Conservation (phyloP, 2,329 filamentous ascomycete species). For the Pyrenochaeta sp. region DNA sequence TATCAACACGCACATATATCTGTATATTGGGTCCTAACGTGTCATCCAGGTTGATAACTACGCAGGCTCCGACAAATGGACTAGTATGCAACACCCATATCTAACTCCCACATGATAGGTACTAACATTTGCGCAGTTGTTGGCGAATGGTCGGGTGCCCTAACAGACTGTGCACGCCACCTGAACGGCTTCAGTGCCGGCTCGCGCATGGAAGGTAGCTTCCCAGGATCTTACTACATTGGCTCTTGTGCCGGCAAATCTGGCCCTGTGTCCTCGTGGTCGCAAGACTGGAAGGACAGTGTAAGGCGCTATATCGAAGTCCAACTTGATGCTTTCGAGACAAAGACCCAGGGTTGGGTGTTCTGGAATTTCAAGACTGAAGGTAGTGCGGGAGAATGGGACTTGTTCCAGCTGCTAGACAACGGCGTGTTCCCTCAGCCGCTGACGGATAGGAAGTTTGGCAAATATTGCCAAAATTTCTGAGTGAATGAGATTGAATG, state of each 20-base stretch:
- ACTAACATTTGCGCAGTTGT: conserved; percentile 52
- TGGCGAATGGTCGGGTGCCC: conserved; percentile 73
- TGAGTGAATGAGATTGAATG: neutral
- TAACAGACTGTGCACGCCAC: conserved; percentile 66
- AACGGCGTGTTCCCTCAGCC: conserved; percentile 60
- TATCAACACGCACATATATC: neutral
- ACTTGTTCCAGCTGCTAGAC: conserved; percentile 59
- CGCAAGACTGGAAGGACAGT: conserved; percentile 54
- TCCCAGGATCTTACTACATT: conserved; percentile 56
- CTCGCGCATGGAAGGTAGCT: conserved; percentile 67
- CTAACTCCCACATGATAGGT: neutral
- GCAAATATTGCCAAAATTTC: conserved; percentile 35
- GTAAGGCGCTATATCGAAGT: conserved; percentile 62
- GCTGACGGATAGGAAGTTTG: conserved; percentile 36
- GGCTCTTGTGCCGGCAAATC: conserved; percentile 64
- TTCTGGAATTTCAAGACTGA: conserved; percentile 70
- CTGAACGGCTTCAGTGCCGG: conserved; percentile 60
- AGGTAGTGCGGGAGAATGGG: conserved; percentile 60
- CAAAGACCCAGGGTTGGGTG: conserved; percentile 61
- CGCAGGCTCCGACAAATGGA: conserved; percentile 67
- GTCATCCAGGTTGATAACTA: conserved; percentile 48
- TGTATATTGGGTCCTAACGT: neutral
- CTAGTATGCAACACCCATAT: conserved; percentile 33
- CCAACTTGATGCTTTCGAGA: conserved; percentile 63
- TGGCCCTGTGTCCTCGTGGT: conserved; percentile 60